These are phyloP conservation scores for Fraxinus xanthoxyloides DNA, from an alignment of 305 asterid genomes.

Conservation along the genomic window DNA sequence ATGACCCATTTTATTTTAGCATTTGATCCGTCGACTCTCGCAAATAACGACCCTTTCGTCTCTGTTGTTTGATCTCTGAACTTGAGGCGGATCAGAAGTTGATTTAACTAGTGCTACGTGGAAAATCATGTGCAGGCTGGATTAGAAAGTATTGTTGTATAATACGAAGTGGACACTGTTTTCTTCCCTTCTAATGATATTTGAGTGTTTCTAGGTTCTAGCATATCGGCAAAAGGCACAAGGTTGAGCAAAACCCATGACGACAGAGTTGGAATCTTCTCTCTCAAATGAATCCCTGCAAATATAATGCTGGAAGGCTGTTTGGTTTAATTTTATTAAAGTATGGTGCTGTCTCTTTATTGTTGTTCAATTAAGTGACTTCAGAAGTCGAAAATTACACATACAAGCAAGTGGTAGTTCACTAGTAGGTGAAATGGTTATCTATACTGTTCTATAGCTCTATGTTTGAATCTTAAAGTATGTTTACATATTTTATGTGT, in stretches of 20 bases:
- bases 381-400: not conserved
- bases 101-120: not conserved
- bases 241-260: constrained; percentile 18
- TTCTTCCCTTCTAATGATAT: constrained; percentile 12
- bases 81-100: not conserved
- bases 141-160: not conserved
- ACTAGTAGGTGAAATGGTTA: constrained; percentile 21
- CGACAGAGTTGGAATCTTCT: constrained; percentile 10
- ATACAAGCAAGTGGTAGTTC: constrained; percentile 11
- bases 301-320: constrained; percentile 19
- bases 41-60: not conserved
- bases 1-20: not conserved
- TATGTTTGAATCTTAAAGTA: constrained; percentile 2
- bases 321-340: constrained; percentile 8
- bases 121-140: not conserved
- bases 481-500: not conserved
- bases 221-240: constrained; percentile 55
- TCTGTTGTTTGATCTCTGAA: not conserved
- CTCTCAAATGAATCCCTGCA: constrained; percentile 14
- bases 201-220: constrained; percentile 53
- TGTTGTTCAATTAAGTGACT: constrained; percentile 17
- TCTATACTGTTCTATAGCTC: constrained; percentile 11
- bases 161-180: not conserved
- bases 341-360: constrained; percentile 8
- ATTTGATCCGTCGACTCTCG: not conserved